Conservation (phyloP, 2,329 filamentous ascomycete genomes). For the Cytospora piceicola region DNA sequence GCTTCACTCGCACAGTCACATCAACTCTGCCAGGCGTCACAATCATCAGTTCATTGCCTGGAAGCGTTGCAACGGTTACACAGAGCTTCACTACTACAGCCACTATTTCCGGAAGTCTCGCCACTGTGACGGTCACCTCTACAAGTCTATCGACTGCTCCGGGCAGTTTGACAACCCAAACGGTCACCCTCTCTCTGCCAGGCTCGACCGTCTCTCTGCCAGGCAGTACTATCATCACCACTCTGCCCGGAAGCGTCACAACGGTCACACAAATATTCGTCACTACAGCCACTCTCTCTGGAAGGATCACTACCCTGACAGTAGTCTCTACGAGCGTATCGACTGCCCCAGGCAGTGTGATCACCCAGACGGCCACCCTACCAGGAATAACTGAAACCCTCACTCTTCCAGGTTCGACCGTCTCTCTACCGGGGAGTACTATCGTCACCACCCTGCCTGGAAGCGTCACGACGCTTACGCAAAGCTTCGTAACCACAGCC, state of each 20-base stretch:
- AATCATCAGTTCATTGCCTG: constrained; percentile 3
- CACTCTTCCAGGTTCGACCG: not conserved
- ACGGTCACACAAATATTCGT: constrained; percentile 30
- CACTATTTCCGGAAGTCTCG: constrained; percentile 12
- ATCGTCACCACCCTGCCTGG: constrained; percentile 34
- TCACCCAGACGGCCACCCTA: not conserved
- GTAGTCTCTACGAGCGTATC: constrained; percentile 11
- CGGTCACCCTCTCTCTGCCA: not conserved
- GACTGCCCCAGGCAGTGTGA: not conserved
- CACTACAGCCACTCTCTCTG: constrained; percentile 22
- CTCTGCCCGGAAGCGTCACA: constrained; percentile 13
- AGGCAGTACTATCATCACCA: not conserved
- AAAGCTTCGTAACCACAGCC: constrained; percentile 1
- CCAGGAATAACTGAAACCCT: constrained; percentile 8
- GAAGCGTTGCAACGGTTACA: constrained; percentile 28
- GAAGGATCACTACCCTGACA: constrained; percentile 16
- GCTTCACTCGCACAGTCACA: constrained; percentile 4
- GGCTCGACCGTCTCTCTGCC: not conserved
- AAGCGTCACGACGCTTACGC: not conserved
- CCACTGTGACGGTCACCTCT: constrained; percentile 9
- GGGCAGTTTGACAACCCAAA: not conserved
- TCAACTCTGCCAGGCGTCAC: constrained; percentile 1
- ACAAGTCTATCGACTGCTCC: constrained; percentile 8
- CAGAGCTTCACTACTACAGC: constrained; percentile 26
- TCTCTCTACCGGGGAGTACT: constrained; percentile 16